These are phyloP conservation scores for Beauveria australis DNA, from an alignment of 2,329 filamentous ascomycete genomes.

Conservation along the genomic window DNA sequence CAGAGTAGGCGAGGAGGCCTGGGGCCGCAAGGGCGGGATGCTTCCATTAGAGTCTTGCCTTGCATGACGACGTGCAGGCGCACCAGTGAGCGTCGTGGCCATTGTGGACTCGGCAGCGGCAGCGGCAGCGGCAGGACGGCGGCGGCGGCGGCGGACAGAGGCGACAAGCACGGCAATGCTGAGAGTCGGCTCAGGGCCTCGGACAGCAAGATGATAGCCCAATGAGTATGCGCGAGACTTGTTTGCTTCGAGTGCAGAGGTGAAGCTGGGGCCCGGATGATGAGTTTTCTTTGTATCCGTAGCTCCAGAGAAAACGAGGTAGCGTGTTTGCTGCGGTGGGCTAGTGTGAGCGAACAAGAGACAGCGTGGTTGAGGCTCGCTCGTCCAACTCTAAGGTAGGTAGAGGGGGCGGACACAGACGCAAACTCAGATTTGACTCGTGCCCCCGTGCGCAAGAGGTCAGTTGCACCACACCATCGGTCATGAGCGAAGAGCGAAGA, in stretches of 20 bases:
- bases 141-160: not conserved
- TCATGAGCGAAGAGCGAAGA: not conserved
- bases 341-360: not conserved
- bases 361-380: not conserved
- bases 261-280: not conserved
- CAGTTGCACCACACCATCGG: conserved; percentile 7
- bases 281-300: not conserved
- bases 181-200: not conserved
- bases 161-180: not conserved
- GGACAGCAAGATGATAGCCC: not conserved
- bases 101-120: not conserved
- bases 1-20: conserved; percentile 72
- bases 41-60: conserved; percentile 21
- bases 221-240: not conserved
- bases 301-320: not conserved
- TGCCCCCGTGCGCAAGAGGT: conserved; percentile 5
- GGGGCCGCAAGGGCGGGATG: conserved; percentile 32
- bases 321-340: not conserved
- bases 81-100: conserved; percentile 12
- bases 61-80: conserved; percentile 20
- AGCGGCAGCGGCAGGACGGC: not conserved
- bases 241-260: not conserved
- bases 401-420: not conserved
- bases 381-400: not conserved
- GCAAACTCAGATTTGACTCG: conserved; percentile 7